phyloP scores from a whole-genome alignment of 2,329 filamentous ascomycete species.

The Pestalotiopsis sp. region DNA sequence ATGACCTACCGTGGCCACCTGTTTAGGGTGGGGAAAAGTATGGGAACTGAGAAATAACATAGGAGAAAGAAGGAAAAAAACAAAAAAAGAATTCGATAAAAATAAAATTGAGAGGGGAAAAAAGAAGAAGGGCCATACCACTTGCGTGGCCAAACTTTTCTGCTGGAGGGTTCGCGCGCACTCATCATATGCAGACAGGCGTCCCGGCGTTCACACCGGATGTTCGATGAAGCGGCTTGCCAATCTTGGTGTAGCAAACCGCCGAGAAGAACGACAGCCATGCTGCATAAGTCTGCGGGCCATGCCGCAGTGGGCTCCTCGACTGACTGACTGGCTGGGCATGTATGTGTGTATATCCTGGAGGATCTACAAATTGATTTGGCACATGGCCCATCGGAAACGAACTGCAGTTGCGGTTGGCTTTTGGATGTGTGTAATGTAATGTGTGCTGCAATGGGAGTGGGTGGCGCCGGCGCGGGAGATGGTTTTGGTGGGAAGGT shows the following conservation, averaged over 20 bases:
- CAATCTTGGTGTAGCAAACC: background rate
- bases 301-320: background rate
- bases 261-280: background rate
- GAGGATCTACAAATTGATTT: background rate
- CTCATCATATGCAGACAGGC: background rate
- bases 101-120: background rate
- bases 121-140: background rate
- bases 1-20: background rate
- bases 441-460: background rate
- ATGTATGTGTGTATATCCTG: background rate
- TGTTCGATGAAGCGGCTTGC: background rate
- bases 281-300: background rate
- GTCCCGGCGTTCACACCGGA: background rate
- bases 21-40: background rate
- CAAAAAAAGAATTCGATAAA: background rate
- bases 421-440: background rate
- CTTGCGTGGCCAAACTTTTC: background rate
- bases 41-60: background rate
- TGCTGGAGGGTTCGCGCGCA: background rate
- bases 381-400: background rate
- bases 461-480: background rate
- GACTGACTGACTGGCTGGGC: background rate
- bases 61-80: background rate
- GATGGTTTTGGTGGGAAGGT: background rate
- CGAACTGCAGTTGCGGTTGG: background rate